Percentiles rank a stretch among this genome's conserved stretches.
phyloP scores from a whole-genome alignment of 441 rosid genomes.

The Jatropha podagrica region DNA sequence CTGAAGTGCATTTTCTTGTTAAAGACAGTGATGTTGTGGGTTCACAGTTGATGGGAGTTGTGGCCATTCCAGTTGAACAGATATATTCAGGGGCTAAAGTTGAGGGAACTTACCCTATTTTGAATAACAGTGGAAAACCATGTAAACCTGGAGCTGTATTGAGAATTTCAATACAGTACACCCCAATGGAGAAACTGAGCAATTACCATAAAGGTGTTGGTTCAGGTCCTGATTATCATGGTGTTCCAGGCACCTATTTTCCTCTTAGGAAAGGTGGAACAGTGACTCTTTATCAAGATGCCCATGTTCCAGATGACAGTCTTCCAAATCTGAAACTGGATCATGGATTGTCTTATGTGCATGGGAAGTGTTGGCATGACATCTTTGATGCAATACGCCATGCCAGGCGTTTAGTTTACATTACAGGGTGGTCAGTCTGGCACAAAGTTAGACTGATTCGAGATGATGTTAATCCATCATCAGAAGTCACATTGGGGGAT shows the following conservation, averaged over 20 bases:
- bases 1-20: slow-evolving; percentile 81
- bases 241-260: slow-evolving; percentile 93
- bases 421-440: slow-evolving; percentile 99
- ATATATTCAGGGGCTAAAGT: slow-evolving; percentile 59
- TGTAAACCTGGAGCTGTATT: slow-evolving; percentile 83
- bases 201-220: slow-evolving; percentile 82
- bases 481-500: slow-evolving; percentile 69
- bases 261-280: slow-evolving; percentile 88
- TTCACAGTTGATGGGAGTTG: slow-evolving; percentile 78
- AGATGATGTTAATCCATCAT: slow-evolving; percentile 51
- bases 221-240: slow-evolving; percentile 76
- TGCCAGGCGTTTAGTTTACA: slow-evolving; percentile 79
- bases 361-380: slow-evolving; percentile 94
- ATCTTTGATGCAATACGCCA: slow-evolving; percentile 83
- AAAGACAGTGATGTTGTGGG: slow-evolving; percentile 97
- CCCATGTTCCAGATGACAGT: slow-evolving; percentile 82
- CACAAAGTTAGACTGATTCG: slow-evolving; percentile 76
- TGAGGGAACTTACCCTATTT: slow-evolving; percentile 67
- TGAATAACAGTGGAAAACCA: slow-evolving; percentile 62
- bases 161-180: slow-evolving; percentile 71
- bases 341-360: slow-evolving; percentile 61
- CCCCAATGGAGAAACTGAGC: slow-evolving; percentile 63
- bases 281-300: slow-evolving; percentile 94
- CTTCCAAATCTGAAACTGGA: slow-evolving; percentile 71
- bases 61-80: slow-evolving; percentile 79